A percentile compares a stretch with the other conserved stretches of the same genome.
These are phyloP conservation scores for Ammopiptanthus mongolicus DNA, from an alignment of 306 rosid species.

Conservation along the genomic window DNA sequence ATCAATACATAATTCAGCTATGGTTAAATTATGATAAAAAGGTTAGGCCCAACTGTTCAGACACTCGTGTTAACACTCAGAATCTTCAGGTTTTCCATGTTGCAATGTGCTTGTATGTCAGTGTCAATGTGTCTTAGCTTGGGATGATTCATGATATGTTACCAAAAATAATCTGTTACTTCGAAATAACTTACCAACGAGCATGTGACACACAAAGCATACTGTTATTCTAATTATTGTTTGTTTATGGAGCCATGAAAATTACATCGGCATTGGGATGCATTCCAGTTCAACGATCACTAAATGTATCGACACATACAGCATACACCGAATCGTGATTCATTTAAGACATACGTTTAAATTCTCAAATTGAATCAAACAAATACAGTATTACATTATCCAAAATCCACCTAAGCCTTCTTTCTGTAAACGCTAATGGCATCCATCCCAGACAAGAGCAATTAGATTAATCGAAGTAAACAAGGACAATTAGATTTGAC, in stretches of 20 bases:
- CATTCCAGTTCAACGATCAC: background rate
- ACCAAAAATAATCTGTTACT: background rate
- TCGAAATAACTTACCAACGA: background rate
- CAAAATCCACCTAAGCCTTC: background rate
- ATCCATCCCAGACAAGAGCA: too few relatives aligned
- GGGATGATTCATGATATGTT: too few relatives aligned
- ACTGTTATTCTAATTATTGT: too few relatives aligned
- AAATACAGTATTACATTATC: background rate
- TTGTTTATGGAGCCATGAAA: too few relatives aligned
- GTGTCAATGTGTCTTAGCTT: too few relatives aligned
- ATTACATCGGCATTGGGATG: background rate
- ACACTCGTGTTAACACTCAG: background rate
- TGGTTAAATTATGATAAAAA: background rate
- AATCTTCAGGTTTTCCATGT: too few relatives aligned
- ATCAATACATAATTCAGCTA: background rate
- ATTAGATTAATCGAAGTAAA: too few relatives aligned
- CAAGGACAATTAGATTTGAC: too few relatives aligned
- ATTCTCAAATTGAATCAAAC: background rate
- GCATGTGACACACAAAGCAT: background rate
- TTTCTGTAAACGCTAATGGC: too few relatives aligned
- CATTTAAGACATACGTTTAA: background rate
- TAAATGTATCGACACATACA: too few relatives aligned
- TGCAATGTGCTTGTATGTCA: too few relatives aligned
- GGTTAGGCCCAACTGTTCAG: background rate
- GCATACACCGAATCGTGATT: too few relatives aligned